Base-by-base conservation (phyloP, 176 grass and related monocot genomes). In the Carex parvula region DNA sequence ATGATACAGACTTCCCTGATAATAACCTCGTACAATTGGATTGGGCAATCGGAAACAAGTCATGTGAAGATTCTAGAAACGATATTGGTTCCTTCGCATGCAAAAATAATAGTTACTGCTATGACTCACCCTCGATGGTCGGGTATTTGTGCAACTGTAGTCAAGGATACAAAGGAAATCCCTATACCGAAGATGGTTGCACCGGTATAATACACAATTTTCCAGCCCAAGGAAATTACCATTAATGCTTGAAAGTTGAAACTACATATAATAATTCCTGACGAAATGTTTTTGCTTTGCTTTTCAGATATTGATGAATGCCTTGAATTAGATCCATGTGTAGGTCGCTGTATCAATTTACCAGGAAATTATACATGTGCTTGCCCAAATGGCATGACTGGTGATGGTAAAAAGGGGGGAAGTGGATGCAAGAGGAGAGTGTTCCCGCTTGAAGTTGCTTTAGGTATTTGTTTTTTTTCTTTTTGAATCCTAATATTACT, bases 111-210 rank as follows among this genome's bases (percentile, higher is more conserved):
- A 91, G 89, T 44, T 0, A 10, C 0, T 88, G 89, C 1, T 0
- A 39, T 2, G 21, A 82, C 5, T 17, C 39, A 18, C 55, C 8
- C 0, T 5, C 84, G 0, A 12, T 58, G 4, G 0, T 6, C 2
- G 85, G 89, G 0, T 88, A 91, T 3, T 66, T 63, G 0, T 91
- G 89, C 53, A 67, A 46, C 0, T 91, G 89, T 35, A 67, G 20
- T 2, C 0, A 20, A 0, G 89, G 89, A 56, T 91, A 91, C 69
- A 1, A 10, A 0, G 86, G 89, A 24, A 91, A 91, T 30, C 86
- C 89, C 18, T 91, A 91, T 8, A 2, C 61, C 35, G 0, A 0
- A 1, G 35, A 32, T 12, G 86, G 86, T 66, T 91, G 86, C 15
- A 46, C 0, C 2, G 64, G 89, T 88, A 20, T 39, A 33, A 70